Conservation (phyloP, 257 asterid genomes). For the Hygrophila difformis region DNA sequence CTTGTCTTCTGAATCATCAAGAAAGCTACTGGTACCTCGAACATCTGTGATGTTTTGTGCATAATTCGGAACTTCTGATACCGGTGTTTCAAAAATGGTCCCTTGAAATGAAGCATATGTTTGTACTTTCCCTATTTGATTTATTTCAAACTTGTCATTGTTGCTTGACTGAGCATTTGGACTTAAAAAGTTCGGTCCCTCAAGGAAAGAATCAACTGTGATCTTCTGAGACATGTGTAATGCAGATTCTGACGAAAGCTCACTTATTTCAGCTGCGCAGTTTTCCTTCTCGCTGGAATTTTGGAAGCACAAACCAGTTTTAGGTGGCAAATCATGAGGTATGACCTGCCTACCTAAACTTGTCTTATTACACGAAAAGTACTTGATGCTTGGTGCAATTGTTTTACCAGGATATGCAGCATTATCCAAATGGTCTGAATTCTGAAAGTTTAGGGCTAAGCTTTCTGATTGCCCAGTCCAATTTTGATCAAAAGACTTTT, state of each 20-base stretch:
- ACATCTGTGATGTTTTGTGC: conserved; percentile 29
- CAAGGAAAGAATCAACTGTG: conserved; percentile 18
- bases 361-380: conserved; percentile 8
- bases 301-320: conserved; percentile 16
- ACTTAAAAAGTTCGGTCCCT: conserved; percentile 22
- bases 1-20: conserved; percentile 32
- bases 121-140: conserved; percentile 24
- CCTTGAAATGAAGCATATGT: conserved; percentile 25
- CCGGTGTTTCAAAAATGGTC: conserved; percentile 23
- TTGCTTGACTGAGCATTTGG: conserved; percentile 28
- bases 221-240: conserved; percentile 28
- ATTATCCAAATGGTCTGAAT: conserved; percentile 18
- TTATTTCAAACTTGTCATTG: conserved; percentile 24
- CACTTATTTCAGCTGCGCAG: conserved; percentile 45
- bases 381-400: not conserved
- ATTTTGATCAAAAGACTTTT: conserved; percentile 13
- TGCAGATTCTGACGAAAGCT: conserved; percentile 50
- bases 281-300: conserved; percentile 25
- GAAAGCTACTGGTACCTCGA: conserved; percentile 25
- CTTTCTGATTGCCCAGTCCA: conserved; percentile 24
- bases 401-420: conserved; percentile 16
- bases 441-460: conserved; percentile 20
- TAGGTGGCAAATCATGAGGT: conserved; percentile 19
- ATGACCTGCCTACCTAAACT: conserved; percentile 30
- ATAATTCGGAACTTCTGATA: conserved; percentile 17